phyloP scores from a whole-genome alignment of 2,329 filamentous ascomycete genomes.

The Sporothrix phasma region DNA sequence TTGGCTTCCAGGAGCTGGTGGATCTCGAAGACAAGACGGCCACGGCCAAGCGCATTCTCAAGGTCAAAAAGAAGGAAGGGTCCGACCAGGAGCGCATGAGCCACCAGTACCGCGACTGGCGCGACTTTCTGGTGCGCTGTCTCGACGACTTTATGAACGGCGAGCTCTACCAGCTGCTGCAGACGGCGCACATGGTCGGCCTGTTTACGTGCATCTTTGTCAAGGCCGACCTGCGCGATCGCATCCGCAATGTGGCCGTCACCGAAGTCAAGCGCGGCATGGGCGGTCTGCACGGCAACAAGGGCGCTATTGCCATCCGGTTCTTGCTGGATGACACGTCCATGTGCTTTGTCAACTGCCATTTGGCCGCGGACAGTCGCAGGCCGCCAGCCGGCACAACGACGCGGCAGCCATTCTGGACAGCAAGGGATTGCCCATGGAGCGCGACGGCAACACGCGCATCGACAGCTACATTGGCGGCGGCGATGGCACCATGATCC shows the following conservation, averaged over 20 bases:
- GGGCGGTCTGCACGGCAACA: constrained; percentile 92
- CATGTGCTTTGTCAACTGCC: constrained; percentile 93
- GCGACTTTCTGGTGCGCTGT: constrained; percentile 73
- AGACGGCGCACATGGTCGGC: constrained; percentile 83
- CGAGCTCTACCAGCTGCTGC: constrained; percentile 73
- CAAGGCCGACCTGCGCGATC: constrained; percentile 63
- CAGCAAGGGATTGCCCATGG: constrained; percentile 59
- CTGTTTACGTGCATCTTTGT: constrained; percentile 95
- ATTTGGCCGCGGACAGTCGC: constrained; percentile 90
- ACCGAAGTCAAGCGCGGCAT: constrained; percentile 92
- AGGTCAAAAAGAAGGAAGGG: constrained; percentile 76
- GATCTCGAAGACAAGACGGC: constrained; percentile 96
- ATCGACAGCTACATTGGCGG: constrained; percentile 77
- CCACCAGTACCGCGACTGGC: constrained; percentile 94
- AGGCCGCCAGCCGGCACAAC: constrained; percentile 83
- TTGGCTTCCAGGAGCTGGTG: constrained; percentile 97
- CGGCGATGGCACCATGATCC: constrained; percentile 88
- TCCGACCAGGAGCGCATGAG: constrained; percentile 86
- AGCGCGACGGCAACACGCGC: constrained; percentile 56
- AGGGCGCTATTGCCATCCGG: constrained; percentile 85
- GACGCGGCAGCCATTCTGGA: constrained; percentile 88
- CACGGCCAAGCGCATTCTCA: constrained; percentile 90
- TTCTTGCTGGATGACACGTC: constrained; percentile 91
- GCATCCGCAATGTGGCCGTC: constrained; percentile 66
- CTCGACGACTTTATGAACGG: constrained; percentile 76